Conservation (phyloP, 139 green algal species). For the Microglena sp. region DNA sequence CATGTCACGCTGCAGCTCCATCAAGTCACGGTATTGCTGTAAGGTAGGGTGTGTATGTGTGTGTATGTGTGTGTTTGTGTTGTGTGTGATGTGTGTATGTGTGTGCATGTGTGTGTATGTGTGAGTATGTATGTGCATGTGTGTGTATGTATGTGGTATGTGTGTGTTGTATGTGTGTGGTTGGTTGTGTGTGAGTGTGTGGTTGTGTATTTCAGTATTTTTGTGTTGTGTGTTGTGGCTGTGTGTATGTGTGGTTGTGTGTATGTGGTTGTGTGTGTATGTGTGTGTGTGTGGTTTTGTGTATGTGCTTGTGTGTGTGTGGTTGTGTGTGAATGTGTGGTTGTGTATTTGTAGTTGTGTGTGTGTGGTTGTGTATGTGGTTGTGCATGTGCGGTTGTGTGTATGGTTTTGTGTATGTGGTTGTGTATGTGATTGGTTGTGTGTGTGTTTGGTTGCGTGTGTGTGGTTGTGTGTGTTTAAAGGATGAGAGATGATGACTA, state of each 20-base stretch:
- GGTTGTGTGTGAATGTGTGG: too few species aligned
- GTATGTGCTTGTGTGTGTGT: too few species aligned
- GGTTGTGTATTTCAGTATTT: neutral
- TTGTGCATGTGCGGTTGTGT: neutral
- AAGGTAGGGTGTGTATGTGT: neutral
- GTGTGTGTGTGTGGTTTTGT: neutral
- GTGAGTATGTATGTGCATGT: neutral
- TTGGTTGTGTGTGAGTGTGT: neutral
- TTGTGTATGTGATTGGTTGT: neutral
- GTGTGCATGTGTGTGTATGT: too few species aligned
- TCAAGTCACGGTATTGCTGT: slow-evolving; percentile 19
- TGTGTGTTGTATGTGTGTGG: neutral
- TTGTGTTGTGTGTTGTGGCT: too few species aligned
- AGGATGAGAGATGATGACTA: neutral
- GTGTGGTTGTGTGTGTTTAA: neutral
- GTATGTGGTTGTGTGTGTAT: neutral
- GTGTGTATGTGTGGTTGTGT: neutral
- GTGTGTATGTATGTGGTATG: neutral
- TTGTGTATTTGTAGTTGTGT: neutral
- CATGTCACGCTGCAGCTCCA: slow-evolving; percentile 20
- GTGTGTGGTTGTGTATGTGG: neutral
- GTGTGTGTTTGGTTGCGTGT: neutral
- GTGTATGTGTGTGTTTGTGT: neutral
- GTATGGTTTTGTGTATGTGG: too few species aligned
- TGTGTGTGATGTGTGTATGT: neutral